A percentile compares a stretch with the other conserved stretches of the same genome.
phyloP scores from a whole-genome alignment of 2,329 filamentous ascomycete genomes.

The Immersiporthe knoxdaviesiana region DNA sequence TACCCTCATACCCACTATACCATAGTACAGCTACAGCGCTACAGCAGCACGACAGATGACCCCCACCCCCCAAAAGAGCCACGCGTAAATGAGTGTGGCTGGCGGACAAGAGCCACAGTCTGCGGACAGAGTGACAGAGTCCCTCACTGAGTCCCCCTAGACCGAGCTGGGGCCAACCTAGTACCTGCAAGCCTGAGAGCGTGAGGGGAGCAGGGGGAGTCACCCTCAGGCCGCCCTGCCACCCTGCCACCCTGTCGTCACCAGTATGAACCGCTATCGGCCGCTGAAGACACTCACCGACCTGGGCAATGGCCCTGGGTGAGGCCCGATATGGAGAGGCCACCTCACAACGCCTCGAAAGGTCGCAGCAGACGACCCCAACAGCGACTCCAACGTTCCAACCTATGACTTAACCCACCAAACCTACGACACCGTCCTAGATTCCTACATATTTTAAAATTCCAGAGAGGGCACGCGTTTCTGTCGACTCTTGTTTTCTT shows the following conservation, averaged over 20 bases:
- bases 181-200: background rate
- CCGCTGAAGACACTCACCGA: background rate
- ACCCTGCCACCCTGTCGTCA: conserved; percentile 14
- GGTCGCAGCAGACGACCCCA: background rate
- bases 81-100: conserved; percentile 7
- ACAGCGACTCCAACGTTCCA: background rate
- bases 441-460: conserved; percentile 5
- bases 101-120: conserved; percentile 7
- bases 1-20: no score
- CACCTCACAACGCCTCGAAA: conserved; percentile 13
- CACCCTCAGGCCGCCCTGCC: no score
- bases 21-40: background rate
- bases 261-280: background rate
- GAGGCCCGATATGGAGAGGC: conserved; percentile 7
- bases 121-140: background rate
- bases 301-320: background rate
- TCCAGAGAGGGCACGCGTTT: conserved; percentile 1
- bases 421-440: background rate
- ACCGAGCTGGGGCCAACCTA: background rate
- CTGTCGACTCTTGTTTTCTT: background rate
- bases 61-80: background rate
- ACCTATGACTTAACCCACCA: background rate
- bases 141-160: no score
- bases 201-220: no score
- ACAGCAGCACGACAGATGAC: background rate